Evolutionary conservation across 495 filamentous ascomycete species (phyloP).

Genomic region (Xylaria longipes): DNA sequence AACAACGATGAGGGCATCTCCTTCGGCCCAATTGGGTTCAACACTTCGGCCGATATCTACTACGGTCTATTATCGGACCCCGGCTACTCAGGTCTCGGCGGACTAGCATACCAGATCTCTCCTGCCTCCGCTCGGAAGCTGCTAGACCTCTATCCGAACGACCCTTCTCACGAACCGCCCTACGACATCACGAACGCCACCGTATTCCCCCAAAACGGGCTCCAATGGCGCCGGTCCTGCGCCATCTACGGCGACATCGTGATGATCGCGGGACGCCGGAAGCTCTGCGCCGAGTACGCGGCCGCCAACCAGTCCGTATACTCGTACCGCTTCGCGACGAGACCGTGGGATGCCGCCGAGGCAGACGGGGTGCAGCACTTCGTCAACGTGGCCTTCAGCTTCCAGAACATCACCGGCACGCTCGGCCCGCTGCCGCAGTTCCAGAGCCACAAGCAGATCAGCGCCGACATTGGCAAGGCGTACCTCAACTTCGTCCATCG

Average conservation of each 20-base stretch:
- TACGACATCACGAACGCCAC: slow-evolving; percentile 44
- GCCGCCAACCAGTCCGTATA: slow-evolving; percentile 55
- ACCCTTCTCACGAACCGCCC: neutral
- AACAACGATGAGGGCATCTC: slow-evolving; percentile 59
- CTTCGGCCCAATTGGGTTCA: slow-evolving; percentile 16
- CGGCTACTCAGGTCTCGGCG: neutral
- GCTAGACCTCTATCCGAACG: slow-evolving; percentile 10
- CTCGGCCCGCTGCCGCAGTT: slow-evolving; percentile 46
- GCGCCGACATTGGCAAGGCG: slow-evolving; percentile 58
- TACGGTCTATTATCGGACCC: neutral
- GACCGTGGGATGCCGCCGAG: slow-evolving; percentile 44
- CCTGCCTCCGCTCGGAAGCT: neutral
- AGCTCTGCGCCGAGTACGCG: slow-evolving; percentile 60
- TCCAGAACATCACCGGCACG: slow-evolving; percentile 60
- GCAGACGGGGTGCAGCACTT: slow-evolving; percentile 59
- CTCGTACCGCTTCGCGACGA: slow-evolving; percentile 67
- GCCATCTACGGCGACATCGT: slow-evolving; percentile 61
- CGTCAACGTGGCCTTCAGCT: slow-evolving; percentile 65
- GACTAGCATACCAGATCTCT: slow-evolving; percentile 8
- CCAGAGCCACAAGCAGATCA: slow-evolving; percentile 48
- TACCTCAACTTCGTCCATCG: slow-evolving; percentile 43
- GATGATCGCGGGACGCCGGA: slow-evolving; percentile 63
- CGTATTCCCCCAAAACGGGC: slow-evolving; percentile 52
- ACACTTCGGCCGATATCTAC: neutral
- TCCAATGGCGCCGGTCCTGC: slow-evolving; percentile 58